Conservation (phyloP, 192 early-diverging fungal genomes). For the Coemansia sp. region DNA sequence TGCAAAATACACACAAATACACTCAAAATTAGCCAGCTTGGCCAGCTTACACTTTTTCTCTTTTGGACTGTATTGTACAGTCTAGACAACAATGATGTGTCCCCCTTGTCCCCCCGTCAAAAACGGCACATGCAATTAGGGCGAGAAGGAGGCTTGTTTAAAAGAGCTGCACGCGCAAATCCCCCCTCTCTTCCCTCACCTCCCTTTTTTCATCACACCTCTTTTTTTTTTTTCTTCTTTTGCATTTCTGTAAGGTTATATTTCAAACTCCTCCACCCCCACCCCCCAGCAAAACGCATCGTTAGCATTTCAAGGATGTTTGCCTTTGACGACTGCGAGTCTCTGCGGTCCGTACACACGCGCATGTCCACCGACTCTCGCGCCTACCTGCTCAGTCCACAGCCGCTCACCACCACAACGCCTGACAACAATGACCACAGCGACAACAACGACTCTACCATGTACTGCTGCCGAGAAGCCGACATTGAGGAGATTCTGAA, state of each 20-base stretch:
- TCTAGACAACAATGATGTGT: background rate
- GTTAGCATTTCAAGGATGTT: background rate
- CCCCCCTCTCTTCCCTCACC: background rate
- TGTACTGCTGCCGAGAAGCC: background rate
- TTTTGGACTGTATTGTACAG: too few relatives aligned
- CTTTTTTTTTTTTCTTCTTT: background rate
- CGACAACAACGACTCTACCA: background rate
- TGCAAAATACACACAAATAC: too few relatives aligned
- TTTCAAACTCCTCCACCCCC: background rate
- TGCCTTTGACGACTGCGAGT: slow-evolving; percentile 9
- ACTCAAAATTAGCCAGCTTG: too few relatives aligned
- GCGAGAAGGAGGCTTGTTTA: background rate
- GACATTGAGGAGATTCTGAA: slow-evolving; percentile 28
- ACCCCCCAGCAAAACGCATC: too few relatives aligned
- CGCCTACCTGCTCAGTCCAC: background rate
- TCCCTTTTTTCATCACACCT: background rate
- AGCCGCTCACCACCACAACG: background rate
- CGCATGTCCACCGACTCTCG: slow-evolving; percentile 32
- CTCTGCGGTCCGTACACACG: slow-evolving; percentile 23
- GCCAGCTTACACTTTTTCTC: too few relatives aligned
- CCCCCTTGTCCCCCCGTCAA: background rate
- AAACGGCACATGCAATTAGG: background rate
- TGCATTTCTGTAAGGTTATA: background rate
- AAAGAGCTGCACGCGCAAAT: background rate
- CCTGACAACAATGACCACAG: background rate